Evolutionary conservation across 345 rosid species (phyloP).

Genomic region (Laguncularia racemosa): DNA sequence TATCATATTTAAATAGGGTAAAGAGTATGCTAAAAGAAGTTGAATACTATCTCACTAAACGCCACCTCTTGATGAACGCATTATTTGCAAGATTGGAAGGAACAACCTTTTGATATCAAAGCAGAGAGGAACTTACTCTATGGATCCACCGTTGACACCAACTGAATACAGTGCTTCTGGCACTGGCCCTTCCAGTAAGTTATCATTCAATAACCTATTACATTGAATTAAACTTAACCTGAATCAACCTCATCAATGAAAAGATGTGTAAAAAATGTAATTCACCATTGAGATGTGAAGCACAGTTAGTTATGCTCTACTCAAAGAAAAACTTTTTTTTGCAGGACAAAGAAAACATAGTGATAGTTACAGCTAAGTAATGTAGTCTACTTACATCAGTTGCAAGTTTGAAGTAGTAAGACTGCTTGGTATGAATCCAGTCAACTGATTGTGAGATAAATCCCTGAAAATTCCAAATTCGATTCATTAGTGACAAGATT

Average conservation of each 20-base stretch:
- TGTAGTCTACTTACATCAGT: constrained; percentile 49
- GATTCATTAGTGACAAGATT: background rate
- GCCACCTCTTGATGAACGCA: no score
- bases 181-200: constrained; percentile 72
- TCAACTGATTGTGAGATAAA: constrained; percentile 70
- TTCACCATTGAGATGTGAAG: no score
- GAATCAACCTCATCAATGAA: no score
- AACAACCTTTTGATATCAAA: constrained; percentile 2
- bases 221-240: background rate
- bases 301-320: background rate
- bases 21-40: no score
- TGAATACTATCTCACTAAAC: no score
- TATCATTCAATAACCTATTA: constrained; percentile 60
- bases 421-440: constrained; percentile 85
- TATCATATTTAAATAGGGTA: no score
- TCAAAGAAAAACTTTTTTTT: background rate
- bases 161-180: constrained; percentile 80
- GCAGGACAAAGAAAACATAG: background rate
- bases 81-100: background rate
- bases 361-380: background rate
- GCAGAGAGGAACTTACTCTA: constrained; percentile 50
- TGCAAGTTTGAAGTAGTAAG: constrained; percentile 59
- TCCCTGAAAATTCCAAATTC: constrained; percentile 42
- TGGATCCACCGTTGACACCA: constrained; percentile 89
- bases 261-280: no score